Evolutionary conservation across 345 rosid genomes (phyloP).

Genomic region (Eucalyptus camaldulensis): DNA sequence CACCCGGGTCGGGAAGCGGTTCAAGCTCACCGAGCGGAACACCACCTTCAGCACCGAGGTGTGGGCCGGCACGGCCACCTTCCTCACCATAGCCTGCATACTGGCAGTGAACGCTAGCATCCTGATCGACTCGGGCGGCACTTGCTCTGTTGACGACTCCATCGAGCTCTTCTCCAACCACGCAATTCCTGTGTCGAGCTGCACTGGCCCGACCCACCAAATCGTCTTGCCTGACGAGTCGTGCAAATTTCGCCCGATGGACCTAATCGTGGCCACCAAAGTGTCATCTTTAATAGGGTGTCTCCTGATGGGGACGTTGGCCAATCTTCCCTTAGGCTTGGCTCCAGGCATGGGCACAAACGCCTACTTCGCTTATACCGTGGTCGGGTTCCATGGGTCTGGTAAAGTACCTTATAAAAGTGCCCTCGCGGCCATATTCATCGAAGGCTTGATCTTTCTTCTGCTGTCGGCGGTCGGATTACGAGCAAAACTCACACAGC

Average conservation of each 20-base stretch:
- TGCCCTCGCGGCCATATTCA: constrained; percentile 5
- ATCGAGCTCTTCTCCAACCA: not conserved
- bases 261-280: constrained; percentile 6
- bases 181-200: not conserved
- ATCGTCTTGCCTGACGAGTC: not conserved
- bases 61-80: constrained; percentile 7
- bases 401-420: constrained; percentile 2
- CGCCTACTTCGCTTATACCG: constrained; percentile 10
- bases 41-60: constrained; percentile 4
- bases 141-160: constrained; percentile 2
- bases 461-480: not conserved
- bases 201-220: not conserved
- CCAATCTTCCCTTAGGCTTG: constrained; percentile 11
- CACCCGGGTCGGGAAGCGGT: not conserved
- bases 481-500: not conserved
- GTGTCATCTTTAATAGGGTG: constrained; percentile 2
- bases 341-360: constrained; percentile 11
- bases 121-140: constrained; percentile 8
- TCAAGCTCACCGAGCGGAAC: constrained; percentile 1
- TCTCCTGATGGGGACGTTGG: constrained; percentile 3
- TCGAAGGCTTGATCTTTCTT: constrained; percentile 9
- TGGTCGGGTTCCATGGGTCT: constrained; percentile 10
- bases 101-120: constrained; percentile 3
- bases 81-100: constrained; percentile 17
- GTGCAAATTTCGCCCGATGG: constrained; percentile 5